A percentile compares a stretch with the other conserved stretches of the same genome.
Conservation (phyloP, 306 rosid genomes). For the Mucuna pruriens region DNA sequence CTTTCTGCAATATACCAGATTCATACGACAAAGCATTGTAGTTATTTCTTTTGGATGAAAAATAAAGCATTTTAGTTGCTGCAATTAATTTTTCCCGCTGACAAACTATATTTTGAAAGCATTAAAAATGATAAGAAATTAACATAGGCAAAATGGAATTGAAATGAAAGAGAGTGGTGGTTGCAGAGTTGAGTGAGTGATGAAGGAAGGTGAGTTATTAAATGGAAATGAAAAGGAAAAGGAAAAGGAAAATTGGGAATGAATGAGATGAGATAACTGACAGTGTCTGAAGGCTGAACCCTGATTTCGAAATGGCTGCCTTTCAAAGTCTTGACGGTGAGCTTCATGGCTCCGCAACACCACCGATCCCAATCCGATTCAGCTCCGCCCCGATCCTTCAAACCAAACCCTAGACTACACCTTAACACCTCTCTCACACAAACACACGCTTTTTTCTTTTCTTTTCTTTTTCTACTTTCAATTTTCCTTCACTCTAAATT, state of each 20-base stretch:
- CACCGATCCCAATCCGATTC: background rate
- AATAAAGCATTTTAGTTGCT: too few species aligned
- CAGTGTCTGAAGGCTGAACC: constrained; percentile 87
- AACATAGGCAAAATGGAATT: too few species aligned
- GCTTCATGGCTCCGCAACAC: constrained; percentile 61
- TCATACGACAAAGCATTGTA: constrained; percentile 1
- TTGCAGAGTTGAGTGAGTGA: too few species aligned
- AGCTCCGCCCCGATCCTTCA: background rate
- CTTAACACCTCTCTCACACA: background rate
- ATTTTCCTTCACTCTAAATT: background rate
- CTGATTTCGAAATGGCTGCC: constrained; percentile 94
- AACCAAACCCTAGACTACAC: constrained; percentile 50
- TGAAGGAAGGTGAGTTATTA: too few species aligned
- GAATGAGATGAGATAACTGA: constrained; percentile 39
- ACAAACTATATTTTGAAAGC: too few species aligned
- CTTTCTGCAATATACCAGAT: background rate
- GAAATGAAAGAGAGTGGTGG: too few species aligned
- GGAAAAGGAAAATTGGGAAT: background rate
- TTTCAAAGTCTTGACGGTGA: constrained; percentile 91
- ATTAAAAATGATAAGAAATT: too few species aligned
- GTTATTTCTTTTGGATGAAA: background rate
- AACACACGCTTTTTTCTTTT: background rate
- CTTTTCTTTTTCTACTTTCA: background rate
- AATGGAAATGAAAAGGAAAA: too few species aligned
- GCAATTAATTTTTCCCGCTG: too few species aligned